Conservation (phyloP, 2,329 filamentous ascomycete genomes). For the Fusarium sp. region DNA sequence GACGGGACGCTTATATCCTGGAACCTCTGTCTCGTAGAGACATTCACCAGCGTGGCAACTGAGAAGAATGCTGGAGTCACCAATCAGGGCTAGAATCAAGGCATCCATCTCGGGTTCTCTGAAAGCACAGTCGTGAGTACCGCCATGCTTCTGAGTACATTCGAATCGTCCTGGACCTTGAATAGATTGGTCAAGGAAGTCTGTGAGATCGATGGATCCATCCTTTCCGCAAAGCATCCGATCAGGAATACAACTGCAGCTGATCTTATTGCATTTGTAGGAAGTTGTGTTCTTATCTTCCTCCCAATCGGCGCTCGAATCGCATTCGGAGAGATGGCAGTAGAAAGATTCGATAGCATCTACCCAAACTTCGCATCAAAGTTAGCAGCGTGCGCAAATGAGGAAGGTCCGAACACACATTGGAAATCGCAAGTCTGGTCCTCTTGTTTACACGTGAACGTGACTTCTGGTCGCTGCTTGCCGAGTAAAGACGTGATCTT, state of each 20-base stretch:
- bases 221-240: conserved; percentile 94
- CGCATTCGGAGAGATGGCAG: conserved; percentile 85
- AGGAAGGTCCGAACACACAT: conserved; percentile 64
- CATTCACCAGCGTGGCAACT: conserved; percentile 89
- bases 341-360: conserved; percentile 95
- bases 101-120: conserved; percentile 93
- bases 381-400: not conserved
- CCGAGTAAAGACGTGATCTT: conserved; percentile 91
- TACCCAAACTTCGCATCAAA: conserved; percentile 80
- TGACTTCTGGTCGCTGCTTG: conserved; percentile 88
- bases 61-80: conserved; percentile 87
- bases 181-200: conserved; percentile 85
- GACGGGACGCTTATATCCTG: conserved; percentile 86
- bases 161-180: conserved; percentile 87
- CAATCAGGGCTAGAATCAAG: conserved; percentile 87
- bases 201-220: conserved; percentile 89
- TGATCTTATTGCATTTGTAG: conserved; percentile 85
- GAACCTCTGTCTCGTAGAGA: conserved; percentile 89
- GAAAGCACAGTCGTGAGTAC: conserved; percentile 77
- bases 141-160: conserved; percentile 73
- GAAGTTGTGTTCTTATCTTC: conserved; percentile 80
- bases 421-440: conserved; percentile 89
- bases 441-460: conserved; percentile 86
- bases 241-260: conserved; percentile 87
- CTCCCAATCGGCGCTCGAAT: conserved; percentile 74